Conservation (phyloP, 768 basidiomycete genomes). For the Rossbeevera mucosa region DNA sequence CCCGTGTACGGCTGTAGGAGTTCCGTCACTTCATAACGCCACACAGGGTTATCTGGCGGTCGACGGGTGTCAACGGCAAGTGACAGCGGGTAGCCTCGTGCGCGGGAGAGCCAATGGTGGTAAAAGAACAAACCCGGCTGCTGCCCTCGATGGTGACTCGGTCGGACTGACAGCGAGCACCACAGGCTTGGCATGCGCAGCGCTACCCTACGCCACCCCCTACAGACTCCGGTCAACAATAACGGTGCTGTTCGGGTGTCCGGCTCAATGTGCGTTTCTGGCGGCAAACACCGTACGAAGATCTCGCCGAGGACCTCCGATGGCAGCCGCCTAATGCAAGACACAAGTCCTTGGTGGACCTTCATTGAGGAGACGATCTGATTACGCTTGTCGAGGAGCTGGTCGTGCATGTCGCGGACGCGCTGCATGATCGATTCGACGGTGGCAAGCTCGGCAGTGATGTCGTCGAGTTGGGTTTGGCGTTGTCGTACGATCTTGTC, state of each 20-base stretch:
- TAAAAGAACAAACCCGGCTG: constrained; percentile 13
- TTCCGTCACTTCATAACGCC: constrained; percentile 20
- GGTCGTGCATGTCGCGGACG: constrained; percentile 6
- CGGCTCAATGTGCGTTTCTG: constrained; percentile 22
- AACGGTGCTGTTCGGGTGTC: constrained; percentile 30
- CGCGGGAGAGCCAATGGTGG: constrained; percentile 19
- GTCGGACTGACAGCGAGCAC: constrained; percentile 36
- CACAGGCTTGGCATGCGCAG: constrained; percentile 42
- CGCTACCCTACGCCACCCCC: constrained; percentile 39
- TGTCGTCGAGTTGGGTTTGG: constrained; percentile 12
- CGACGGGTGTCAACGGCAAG: constrained; percentile 16
- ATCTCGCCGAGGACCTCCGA: constrained; percentile 46
- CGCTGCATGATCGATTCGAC: constrained; percentile 13
- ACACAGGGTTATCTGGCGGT: constrained; percentile 14
- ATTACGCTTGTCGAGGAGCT: constrained; percentile 9
- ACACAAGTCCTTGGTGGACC: constrained; percentile 19
- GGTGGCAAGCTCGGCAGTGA: constrained; percentile 8
- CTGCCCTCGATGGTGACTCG: constrained; percentile 1
- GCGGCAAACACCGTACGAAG: constrained; percentile 37
- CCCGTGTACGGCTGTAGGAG: constrained; percentile 18
- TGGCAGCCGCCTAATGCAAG: constrained; percentile 36
- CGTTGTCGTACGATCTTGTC: constrained; percentile 13
- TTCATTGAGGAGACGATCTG: constrained; percentile 16
- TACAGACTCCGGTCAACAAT: constrained; percentile 38
- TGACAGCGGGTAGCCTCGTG: constrained; percentile 17